A percentile compares a stretch with the other conserved stretches of the same genome.
Conservation (phyloP, 1,284 basidiomycete genomes). For the Garcileccinum viscosum region DNA sequence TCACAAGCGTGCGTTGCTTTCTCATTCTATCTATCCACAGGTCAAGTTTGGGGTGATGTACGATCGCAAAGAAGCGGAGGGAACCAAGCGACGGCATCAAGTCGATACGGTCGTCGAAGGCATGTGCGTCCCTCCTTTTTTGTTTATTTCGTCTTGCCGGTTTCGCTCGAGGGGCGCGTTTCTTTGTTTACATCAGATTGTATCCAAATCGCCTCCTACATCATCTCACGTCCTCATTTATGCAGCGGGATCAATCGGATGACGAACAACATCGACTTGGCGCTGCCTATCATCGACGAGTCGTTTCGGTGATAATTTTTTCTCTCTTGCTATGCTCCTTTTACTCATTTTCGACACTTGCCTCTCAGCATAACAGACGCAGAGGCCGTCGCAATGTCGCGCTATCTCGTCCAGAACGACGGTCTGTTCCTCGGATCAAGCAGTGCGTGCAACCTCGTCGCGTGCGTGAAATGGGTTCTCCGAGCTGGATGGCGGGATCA, state of each 20-base stretch:
- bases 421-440: constrained; percentile 96
- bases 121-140: constrained; percentile 60
- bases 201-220: background rate
- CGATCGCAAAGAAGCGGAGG: constrained; percentile 89
- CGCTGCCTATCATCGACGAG: constrained; percentile 82
- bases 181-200: background rate
- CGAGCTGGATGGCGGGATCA: constrained; percentile 67
- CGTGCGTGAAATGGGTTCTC: constrained; percentile 81
- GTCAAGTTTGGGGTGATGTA: constrained; percentile 95
- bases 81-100: constrained; percentile 92
- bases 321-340: background rate
- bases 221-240: background rate
- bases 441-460: constrained; percentile 94
- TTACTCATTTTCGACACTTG: background rate
- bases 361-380: constrained; percentile 79
- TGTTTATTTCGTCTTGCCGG: background rate
- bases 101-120: constrained; percentile 93
- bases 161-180: background rate
- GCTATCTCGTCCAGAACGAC: constrained; percentile 87
- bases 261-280: constrained; percentile 87
- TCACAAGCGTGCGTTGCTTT: accelerated
- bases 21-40: constrained; percentile 42
- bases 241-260: constrained; percentile 87
- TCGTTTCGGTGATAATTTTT: constrained; percentile 71
- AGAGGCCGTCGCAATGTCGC: constrained; percentile 92